Conservation (phyloP, 1,284 basidiomycete genomes). For the Agaricales sp. region DNA sequence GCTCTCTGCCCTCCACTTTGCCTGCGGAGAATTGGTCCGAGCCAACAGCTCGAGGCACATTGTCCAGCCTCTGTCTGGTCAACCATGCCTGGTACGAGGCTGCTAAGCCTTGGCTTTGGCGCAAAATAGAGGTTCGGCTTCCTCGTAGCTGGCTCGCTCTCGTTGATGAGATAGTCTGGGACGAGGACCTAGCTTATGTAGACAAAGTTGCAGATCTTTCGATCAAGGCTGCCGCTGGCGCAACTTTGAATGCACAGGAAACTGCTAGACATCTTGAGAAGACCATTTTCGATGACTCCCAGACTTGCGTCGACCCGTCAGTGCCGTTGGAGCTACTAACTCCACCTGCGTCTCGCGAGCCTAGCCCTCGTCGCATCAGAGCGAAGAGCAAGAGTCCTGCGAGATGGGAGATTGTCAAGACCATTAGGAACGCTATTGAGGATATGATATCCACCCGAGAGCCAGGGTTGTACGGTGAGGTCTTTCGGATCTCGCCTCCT, state of each 20-base stretch:
- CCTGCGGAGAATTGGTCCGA: conserved; percentile 63
- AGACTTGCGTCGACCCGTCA: conserved; percentile 45
- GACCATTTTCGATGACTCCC: conserved; percentile 47
- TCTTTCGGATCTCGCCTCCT: conserved; percentile 6
- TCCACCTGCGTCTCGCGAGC: conserved; percentile 68
- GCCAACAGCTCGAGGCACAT: conserved; percentile 44
- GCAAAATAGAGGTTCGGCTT: conserved; percentile 66
- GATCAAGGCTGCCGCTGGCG: conserved; percentile 50
- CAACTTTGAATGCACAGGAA: conserved; percentile 33
- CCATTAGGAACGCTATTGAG: conserved; percentile 66
- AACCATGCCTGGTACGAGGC: conserved; percentile 67
- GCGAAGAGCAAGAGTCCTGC: conserved; percentile 70
- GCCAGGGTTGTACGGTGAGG: conserved; percentile 61
- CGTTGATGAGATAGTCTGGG: conserved; percentile 63
- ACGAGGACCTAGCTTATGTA: conserved; percentile 56
- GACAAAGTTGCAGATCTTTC: conserved; percentile 53
- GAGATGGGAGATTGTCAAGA: conserved; percentile 68
- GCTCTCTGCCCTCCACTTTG: conserved; percentile 55
- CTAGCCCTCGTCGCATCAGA: conserved; percentile 62
- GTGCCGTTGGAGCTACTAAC: conserved; percentile 67
- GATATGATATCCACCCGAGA: conserved; percentile 49
- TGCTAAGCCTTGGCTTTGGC: conserved; percentile 75
- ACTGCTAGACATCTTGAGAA: conserved; percentile 45
- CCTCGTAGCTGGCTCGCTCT: conserved; percentile 73
- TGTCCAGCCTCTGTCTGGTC: conserved; percentile 60